phyloP scores from a whole-genome alignment of 192 early-diverging fungal species.

The Linnemannia exigua region DNA sequence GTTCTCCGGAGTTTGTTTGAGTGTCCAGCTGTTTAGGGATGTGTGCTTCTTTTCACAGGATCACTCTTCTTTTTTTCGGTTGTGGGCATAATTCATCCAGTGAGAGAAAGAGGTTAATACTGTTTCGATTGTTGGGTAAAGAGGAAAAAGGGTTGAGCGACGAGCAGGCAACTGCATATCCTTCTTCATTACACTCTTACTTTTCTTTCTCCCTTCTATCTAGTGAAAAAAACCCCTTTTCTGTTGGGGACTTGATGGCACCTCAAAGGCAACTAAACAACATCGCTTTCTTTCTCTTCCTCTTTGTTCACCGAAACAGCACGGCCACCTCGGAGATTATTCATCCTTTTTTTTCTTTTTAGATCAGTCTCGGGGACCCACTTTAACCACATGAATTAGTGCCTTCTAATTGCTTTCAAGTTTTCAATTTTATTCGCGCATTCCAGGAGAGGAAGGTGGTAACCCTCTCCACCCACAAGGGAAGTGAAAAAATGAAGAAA shows the following conservation, averaged over 20 bases:
- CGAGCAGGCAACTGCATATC: not conserved
- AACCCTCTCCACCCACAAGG: not conserved
- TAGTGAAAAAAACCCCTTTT: not conserved
- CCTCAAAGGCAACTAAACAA: not conserved
- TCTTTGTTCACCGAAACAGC: not conserved
- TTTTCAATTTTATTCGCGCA: not conserved
- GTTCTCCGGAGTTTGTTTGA: not conserved
- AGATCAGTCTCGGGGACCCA: not conserved
- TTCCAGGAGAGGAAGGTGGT: not conserved
- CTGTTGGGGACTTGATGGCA: not conserved
- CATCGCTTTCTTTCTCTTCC: not conserved
- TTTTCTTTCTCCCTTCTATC: not conserved
- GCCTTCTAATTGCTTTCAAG: not conserved
- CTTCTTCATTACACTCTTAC: no score
- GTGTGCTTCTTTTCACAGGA: not conserved
- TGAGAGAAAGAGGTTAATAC: not conserved
- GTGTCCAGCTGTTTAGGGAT: not conserved
- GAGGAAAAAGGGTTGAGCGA: not conserved
- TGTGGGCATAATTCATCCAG: not conserved
- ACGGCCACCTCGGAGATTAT: not conserved
- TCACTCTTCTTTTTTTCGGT: not conserved
- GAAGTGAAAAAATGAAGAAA: not conserved
- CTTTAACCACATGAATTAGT: not conserved
- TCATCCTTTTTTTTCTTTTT: not conserved
- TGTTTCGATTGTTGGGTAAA: no score